These are phyloP conservation scores for Xenosphaeropsis pyriputrescens DNA, from an alignment of 2,329 filamentous ascomycete genomes.

Conservation along the genomic window DNA sequence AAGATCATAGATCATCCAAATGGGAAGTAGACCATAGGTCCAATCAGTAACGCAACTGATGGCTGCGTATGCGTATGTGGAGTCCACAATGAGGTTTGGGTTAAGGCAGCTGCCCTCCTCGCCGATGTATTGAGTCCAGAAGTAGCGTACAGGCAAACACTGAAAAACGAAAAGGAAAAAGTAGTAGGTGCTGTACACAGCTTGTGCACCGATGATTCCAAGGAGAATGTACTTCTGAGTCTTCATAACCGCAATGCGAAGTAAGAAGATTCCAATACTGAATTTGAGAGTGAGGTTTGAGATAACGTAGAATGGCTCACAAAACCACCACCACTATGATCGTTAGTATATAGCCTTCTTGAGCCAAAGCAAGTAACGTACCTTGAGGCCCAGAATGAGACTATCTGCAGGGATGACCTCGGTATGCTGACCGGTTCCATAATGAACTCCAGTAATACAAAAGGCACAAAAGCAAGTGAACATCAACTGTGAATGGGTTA, in stretches of 20 bases:
- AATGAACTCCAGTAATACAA: constrained; percentile 7
- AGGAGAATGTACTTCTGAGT: constrained; percentile 22
- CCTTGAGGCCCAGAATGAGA: constrained; percentile 7
- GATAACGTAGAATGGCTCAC: constrained; percentile 22
- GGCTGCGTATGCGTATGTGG: constrained; percentile 30
- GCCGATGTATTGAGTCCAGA: constrained; percentile 28
- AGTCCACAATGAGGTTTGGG: constrained; percentile 22
- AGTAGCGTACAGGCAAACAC: constrained; percentile 30
- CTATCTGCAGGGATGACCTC: constrained; percentile 2
- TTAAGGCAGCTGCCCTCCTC: constrained; percentile 24
- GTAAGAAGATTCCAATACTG: constrained; percentile 25
- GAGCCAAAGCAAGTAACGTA: constrained; percentile 1
- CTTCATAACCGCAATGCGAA: constrained; percentile 21
- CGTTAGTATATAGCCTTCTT: background rate
- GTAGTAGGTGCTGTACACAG: constrained; percentile 21
- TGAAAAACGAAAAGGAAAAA: constrained; percentile 33
- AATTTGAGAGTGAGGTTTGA: constrained; percentile 24
- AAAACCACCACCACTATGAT: constrained; percentile 11
- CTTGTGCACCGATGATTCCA: constrained; percentile 18
- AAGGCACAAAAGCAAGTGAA: constrained; percentile 7
- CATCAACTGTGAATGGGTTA: constrained; percentile 3
- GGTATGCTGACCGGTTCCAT: constrained; percentile 10
- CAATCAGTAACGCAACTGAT: constrained; percentile 30
- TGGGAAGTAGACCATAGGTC: constrained; percentile 31
- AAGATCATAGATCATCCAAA: constrained; percentile 33